Evolutionary conservation across 1,284 basidiomycete genomes (phyloP), one percentile per base, ranked within the genome.

Genomic region (Heliocybe sulcata): DNA sequence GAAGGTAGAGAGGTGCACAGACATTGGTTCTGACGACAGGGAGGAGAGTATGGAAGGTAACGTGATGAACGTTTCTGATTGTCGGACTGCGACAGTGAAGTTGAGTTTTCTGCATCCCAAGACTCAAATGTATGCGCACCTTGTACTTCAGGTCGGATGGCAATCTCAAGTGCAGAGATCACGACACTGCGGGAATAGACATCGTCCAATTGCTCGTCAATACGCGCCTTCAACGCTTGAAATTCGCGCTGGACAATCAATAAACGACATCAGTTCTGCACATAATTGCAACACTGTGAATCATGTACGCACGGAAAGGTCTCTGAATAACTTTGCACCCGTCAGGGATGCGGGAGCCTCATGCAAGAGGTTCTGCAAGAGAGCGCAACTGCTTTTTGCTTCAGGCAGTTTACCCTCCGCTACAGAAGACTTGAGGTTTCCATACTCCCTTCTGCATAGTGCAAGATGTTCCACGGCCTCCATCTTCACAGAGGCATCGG

Each of bases 121-220:
- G 29, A 10, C 27, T 33, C 35, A 22, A 12, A 49, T 3, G 22
- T 49, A 19, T 31, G 64, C 72, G 55, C 59, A 85, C 87, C 82
- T 73, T 80, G 75, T 9, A 86, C 75, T n/a, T 72, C 71, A 8
- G 78, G 69, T 54, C 70, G 71, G 54, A 89, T 72, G 19, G 69
- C 64, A 22, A 88, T 61, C 56, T 77, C 74, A 9, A 72, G 73
- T 1, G 77, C 65, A 6, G 77, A 74, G 26, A 86, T 63, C 1
- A 73, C 62, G 22, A 92, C 67, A 60, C 82, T 76, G 58, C 81
- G 76, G 14, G 76, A 67, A 61, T 81, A 90, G 1, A 85, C 85
- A 53, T 88, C 82, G 58, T 76, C 79, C 19, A 92, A 72, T 60
- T 89, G 83, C 57, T 91, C 89, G 62, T 88, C 83, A 3, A 80